Percentiles rank a stretch among this genome's conserved stretches.
These are phyloP conservation scores for Rosa hybrid DNA, from an alignment of 331 rosid genomes.

Conservation along the genomic window DNA sequence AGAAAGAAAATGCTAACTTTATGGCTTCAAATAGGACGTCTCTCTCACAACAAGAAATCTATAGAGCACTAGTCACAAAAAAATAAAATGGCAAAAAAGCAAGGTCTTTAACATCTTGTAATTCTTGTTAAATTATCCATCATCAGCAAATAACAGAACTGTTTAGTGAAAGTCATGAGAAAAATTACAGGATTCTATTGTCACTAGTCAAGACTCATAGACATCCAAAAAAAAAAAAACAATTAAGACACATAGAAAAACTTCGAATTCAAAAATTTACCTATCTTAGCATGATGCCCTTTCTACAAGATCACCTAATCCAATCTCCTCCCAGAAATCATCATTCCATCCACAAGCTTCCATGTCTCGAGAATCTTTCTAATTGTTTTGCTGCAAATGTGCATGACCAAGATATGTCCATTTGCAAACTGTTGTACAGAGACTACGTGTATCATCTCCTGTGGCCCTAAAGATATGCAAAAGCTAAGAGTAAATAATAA, in stretches of 20 bases:
- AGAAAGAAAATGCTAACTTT: not conserved
- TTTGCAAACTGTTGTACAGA: conserved; percentile 96
- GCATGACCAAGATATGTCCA: conserved; percentile 99
- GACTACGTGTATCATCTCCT: conserved; percentile 94
- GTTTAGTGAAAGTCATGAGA: not conserved
- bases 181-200: not conserved
- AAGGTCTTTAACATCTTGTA: not conserved
- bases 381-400: conserved; percentile 70
- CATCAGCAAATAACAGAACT: not conserved
- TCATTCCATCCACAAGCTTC: conserved; percentile 99
- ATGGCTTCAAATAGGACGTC: too few species aligned
- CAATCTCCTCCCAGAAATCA: conserved; percentile 98
- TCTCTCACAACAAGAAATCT: conserved; percentile 2
- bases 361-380: conserved; percentile 75
- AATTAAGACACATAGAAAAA: not conserved
- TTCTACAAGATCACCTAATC: conserved; percentile 88
- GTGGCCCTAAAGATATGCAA: conserved; percentile 67
- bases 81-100: not conserved
- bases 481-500: conserved; percentile 16
- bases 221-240: too few species aligned
- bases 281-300: conserved; percentile 96
- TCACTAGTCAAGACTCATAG: not conserved
- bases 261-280: conserved; percentile 31
- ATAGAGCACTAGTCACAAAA: not conserved
- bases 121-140: not conserved